Percentiles rank a stretch among this genome's conserved stretches.
These are phyloP conservation scores for Clitopilus passeckerianus DNA, from an alignment of 768 basidiomycete species.

Conservation along the genomic window DNA sequence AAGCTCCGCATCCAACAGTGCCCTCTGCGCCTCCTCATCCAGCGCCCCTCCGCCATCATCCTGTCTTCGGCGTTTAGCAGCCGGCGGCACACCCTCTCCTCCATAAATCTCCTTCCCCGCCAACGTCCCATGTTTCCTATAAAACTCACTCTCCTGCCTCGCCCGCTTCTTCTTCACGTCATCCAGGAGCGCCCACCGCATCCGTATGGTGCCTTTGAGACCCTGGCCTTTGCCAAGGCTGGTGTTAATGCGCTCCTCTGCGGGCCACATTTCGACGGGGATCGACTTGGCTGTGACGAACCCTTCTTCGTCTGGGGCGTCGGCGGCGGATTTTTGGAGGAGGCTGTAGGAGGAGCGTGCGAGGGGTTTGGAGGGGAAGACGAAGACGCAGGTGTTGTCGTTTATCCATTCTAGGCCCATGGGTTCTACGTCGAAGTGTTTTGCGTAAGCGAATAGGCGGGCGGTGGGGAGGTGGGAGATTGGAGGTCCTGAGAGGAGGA, in stretches of 20 bases:
- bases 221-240: constrained; percentile 69
- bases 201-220: constrained; percentile 57
- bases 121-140: constrained; percentile 61
- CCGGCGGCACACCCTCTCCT: constrained; percentile 17
- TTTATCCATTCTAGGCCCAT: constrained; percentile 84
- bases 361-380: constrained; percentile 53
- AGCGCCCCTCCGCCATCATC: constrained; percentile 20
- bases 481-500: constrained; percentile 68
- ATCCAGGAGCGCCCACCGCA: constrained; percentile 70
- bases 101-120: constrained; percentile 58
- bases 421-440: constrained; percentile 70
- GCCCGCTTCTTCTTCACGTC: constrained; percentile 82
- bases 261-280: constrained; percentile 73
- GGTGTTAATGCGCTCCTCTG: constrained; percentile 70
- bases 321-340: constrained; percentile 47
- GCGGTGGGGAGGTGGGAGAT: constrained; percentile 73
- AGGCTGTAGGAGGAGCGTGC: constrained; percentile 48
- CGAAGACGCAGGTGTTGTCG: constrained; percentile 76
- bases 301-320: constrained; percentile 52
- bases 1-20: constrained; percentile 59
- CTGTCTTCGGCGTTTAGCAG: constrained; percentile 29
- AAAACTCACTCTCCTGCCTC: constrained; percentile 69
- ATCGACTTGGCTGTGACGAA: constrained; percentile 63
- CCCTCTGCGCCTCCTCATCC: constrained; percentile 29
- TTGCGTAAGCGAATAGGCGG: constrained; percentile 77